Base-by-base conservation (phyloP, 2,329 filamentous ascomycete genomes). In the Dothideomycetes sp. region DNA sequence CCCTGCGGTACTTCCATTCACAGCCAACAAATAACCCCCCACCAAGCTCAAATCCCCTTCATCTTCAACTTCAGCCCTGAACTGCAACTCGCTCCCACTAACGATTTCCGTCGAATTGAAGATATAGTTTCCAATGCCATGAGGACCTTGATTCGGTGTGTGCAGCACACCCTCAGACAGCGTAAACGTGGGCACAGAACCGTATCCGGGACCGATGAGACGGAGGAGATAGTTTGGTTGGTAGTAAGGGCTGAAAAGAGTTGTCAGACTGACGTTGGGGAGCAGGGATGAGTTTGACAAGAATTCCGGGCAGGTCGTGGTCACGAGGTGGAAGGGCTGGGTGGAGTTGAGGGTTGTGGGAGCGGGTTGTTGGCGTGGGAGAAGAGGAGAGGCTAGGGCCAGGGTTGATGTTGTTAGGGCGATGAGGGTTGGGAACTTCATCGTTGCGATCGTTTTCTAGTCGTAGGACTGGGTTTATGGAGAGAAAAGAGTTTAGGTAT, bases 281-380 rank as follows among this genome's bases (percentile, higher is more conserved):
- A 65, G 55, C 13, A 49, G 37, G 6, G 55, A 55, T 15, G 58
- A 53, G 44, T 60, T 57, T 15, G 41, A 30, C 6, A 47, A 47
- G 4, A 50, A 28, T 16, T 47, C 37, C 23, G 49, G 41, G 38
- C 58, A 56, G 32, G 55, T 45, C 12, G 62, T 61, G 3, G 63
- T 64, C n/a, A 64, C 59, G 44, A 66, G 59, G 43, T 59, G 54
- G 54, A 65, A 64, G 41, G 56, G 48, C 16, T 25, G 16, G 25
- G 49, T 50, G 24, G 33, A 45, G 24, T 42, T 43, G 33, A 45
- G 33, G 19, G 32, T 23, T n/a, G n/a, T n/a, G n/a, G n/a, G n/a
- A n/a, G n/a, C n/a, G n/a, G n/a, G n/a, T 5, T 22, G 24, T 11
- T n/a, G 17, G 15, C 35, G 23, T 18, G 30, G 29, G 37, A 13